These are phyloP conservation scores for Suillus plorans DNA, from an alignment of 768 basidiomycete genomes.

Conservation along the genomic window DNA sequence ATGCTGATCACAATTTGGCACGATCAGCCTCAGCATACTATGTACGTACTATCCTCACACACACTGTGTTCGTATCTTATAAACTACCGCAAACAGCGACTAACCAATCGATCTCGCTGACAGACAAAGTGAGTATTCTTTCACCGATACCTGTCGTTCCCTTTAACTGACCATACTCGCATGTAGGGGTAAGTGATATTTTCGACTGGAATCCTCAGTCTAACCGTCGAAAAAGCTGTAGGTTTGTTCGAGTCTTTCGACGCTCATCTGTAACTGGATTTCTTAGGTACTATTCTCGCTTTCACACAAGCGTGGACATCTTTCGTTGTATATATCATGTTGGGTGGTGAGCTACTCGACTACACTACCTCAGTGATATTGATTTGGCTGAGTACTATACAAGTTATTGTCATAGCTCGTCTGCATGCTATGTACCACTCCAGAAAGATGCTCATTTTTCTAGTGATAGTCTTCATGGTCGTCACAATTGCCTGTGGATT, in stretches of 20 bases:
- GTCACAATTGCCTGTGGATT: neutral
- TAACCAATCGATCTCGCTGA: neutral
- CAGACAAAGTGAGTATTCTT: neutral
- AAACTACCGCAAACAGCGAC: too few relatives aligned
- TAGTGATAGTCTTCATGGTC: neutral
- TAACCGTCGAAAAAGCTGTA: neutral
- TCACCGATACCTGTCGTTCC: neutral
- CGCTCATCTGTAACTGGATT: neutral
- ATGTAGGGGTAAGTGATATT: neutral
- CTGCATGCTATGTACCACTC: neutral
- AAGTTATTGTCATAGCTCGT: neutral
- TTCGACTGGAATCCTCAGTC: too few relatives aligned
- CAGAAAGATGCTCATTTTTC: neutral
- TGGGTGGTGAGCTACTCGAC: neutral
- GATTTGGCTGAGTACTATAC: neutral
- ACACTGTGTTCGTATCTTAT: too few relatives aligned
- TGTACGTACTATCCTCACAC: too few relatives aligned
- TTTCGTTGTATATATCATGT: neutral
- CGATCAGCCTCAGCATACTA: too few relatives aligned
- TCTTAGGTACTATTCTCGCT: neutral
- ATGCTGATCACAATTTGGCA: neutral
- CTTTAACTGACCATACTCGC: neutral
- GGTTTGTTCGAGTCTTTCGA: neutral
- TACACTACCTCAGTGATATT: neutral
- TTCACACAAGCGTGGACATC: neutral